These are phyloP conservation scores for Hypoxylon sp. DNA, from an alignment of 2,329 filamentous ascomycete species.

Conservation along the genomic window DNA sequence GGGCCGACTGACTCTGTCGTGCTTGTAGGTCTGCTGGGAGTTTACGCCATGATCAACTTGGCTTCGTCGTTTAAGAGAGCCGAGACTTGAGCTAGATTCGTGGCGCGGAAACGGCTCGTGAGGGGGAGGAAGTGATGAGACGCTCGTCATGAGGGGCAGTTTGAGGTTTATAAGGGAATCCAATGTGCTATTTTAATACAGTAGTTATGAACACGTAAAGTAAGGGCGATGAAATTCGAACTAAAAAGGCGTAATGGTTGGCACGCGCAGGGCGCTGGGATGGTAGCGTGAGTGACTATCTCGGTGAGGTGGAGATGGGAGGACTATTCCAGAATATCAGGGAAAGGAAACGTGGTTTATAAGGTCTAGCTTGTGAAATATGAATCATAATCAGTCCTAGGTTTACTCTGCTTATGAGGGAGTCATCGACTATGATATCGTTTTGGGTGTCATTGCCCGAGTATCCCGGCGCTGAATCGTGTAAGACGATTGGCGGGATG, in stretches of 20 bases:
- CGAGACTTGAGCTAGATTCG: constrained; percentile 7
- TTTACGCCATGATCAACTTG: constrained; percentile 1
- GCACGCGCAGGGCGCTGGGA: constrained; percentile 37
- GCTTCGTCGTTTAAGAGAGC: neutral
- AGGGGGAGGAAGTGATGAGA: constrained; percentile 11
- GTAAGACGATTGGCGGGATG: constrained; percentile 45
- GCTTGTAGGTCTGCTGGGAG: constrained; percentile 12
- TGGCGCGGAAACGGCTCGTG: constrained; percentile 16
- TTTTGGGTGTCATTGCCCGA: constrained; percentile 27
- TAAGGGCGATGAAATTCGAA: constrained; percentile 27
- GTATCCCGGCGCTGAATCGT: constrained; percentile 26
- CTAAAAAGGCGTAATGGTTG: constrained; percentile 31
- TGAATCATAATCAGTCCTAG: constrained; percentile 34
- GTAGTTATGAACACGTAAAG: constrained; percentile 27
- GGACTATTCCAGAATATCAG: constrained; percentile 24
- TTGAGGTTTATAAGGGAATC: constrained; percentile 32
- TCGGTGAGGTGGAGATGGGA: constrained; percentile 30
- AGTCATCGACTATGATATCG: constrained; percentile 34
- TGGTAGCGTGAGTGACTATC: constrained; percentile 22
- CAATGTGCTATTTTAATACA: constrained; percentile 15
- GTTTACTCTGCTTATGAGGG: constrained; percentile 8
- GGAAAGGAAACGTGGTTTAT: constrained; percentile 36
- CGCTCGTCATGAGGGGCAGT: constrained; percentile 16
- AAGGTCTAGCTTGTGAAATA: constrained; percentile 16
- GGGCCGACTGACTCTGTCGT: constrained; percentile 10